Evolutionary conservation across 148 eudicot genomes (phyloP).

Genomic region (Diospyros lotus): DNA sequence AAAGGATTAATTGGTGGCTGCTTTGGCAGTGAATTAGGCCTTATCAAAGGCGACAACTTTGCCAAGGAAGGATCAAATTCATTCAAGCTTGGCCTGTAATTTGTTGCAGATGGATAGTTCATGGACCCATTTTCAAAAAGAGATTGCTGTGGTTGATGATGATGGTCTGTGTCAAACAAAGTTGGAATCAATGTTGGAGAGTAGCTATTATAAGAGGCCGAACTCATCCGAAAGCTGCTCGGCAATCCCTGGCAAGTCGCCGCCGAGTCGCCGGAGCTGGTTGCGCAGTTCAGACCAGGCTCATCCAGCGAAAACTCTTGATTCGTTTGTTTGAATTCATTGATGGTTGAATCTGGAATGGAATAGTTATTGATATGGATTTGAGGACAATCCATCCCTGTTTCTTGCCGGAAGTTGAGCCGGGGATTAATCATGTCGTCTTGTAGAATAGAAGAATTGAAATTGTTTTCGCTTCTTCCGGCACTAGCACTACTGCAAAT

Average conservation of each 20-base stretch:
- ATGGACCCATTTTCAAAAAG: conserved; percentile 16
- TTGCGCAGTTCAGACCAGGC: neutral
- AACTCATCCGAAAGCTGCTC: conserved; percentile 26
- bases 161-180: conserved; percentile 27
- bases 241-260: conserved; percentile 21
- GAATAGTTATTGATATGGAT: conserved; percentile 18
- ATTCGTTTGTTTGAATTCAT: conserved; percentile 11
- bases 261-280: conserved; percentile 24
- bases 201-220: conserved; percentile 27
- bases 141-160: conserved; percentile 24
- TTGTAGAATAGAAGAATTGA: conserved; percentile 31
- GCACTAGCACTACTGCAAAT: conserved; percentile 27
- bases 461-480: conserved; percentile 30
- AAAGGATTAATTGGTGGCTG: conserved; percentile 14
- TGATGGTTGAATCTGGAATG: conserved; percentile 6
- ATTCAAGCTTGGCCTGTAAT: conserved; percentile 13
- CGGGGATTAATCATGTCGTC: conserved; percentile 32
- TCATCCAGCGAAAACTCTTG: conserved; percentile 18
- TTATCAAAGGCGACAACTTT: conserved; percentile 17
- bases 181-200: conserved; percentile 47
- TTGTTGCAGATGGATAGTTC: conserved; percentile 9
- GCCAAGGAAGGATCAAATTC: conserved; percentile 19
- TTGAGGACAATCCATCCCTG: conserved; percentile 21
- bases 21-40: conserved; percentile 19
- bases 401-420: conserved; percentile 24